Conservation (phyloP, 768 basidiomycete genomes). For the Gelatoporia subvermispora region DNA sequence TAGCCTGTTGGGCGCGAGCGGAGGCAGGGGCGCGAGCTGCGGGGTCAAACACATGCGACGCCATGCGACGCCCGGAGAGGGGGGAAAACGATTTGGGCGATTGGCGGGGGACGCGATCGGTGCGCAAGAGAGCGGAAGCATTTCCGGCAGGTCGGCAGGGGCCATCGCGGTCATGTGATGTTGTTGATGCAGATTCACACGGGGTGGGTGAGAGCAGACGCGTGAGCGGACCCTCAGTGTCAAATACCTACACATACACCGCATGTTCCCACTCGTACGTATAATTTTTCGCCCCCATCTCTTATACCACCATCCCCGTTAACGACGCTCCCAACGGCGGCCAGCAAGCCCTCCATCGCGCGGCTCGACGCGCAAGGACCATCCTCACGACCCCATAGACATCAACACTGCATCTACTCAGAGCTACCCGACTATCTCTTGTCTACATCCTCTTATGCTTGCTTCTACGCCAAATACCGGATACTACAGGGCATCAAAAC, state of each 20-base stretch:
- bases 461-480: constrained; percentile 29
- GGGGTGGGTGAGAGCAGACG: background rate
- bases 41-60: no score
- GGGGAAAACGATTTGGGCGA: no score
- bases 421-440: constrained; percentile 19
- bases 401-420: constrained; percentile 5
- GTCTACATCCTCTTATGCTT: constrained; percentile 22
- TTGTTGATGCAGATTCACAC: constrained; percentile 7
- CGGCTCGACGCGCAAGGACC: background rate
- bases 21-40: no score
- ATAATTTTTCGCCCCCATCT: constrained; percentile 4
- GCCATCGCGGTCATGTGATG: constrained; percentile 6
- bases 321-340: constrained; percentile 9
- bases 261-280: constrained; percentile 1
- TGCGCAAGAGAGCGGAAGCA: no score
- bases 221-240: background rate
- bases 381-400: background rate
- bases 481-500: constrained; percentile 27
- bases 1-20: no score
- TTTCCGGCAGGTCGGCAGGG: no score
- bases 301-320: constrained; percentile 2
- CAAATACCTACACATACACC: constrained; percentile 2
- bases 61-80: no score
- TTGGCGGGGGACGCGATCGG: no score
- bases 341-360: background rate